Evolutionary conservation across 2,329 filamentous ascomycete genomes (phyloP).

Genomic region (Diaporthe citri): DNA sequence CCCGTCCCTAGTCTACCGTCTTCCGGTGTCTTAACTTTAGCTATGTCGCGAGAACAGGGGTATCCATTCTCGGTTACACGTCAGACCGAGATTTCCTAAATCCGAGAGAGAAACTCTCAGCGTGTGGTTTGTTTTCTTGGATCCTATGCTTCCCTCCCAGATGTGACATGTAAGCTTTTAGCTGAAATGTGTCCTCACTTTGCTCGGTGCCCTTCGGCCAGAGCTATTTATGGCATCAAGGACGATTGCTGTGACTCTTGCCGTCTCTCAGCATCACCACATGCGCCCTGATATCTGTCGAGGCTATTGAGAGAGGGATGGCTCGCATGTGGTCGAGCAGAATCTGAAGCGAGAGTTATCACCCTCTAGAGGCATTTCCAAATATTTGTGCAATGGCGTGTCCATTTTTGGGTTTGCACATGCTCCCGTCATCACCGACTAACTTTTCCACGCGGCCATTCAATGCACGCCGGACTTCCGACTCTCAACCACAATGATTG

Average conservation of each 20-base stretch:
- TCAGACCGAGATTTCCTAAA: background rate
- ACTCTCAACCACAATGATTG: background rate
- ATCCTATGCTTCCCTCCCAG: background rate
- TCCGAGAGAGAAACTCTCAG: constrained; percentile 1
- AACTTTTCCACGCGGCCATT: background rate
- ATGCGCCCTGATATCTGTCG: background rate
- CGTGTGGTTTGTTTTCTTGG: background rate
- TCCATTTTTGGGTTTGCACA: constrained; percentile 24
- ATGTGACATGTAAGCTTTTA: background rate
- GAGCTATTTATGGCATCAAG: too few species aligned
- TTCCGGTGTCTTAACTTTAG: background rate
- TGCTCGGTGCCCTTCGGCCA: background rate
- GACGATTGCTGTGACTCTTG: background rate
- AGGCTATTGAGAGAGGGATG: background rate
- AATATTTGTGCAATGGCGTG: background rate
- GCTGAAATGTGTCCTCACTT: background rate
- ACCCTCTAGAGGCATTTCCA: background rate
- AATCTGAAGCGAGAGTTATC: background rate
- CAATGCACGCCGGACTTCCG: background rate
- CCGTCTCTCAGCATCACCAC: background rate
- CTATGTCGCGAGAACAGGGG: background rate
- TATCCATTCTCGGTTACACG: background rate
- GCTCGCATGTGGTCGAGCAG: background rate
- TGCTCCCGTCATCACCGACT: constrained; percentile 16
- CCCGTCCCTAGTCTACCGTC: constrained; percentile 9